A percentile compares a stretch with the other conserved stretches of the same genome.
Conservation (phyloP, 2,329 filamentous ascomycete genomes). For the Fusarium sarcochroum region DNA sequence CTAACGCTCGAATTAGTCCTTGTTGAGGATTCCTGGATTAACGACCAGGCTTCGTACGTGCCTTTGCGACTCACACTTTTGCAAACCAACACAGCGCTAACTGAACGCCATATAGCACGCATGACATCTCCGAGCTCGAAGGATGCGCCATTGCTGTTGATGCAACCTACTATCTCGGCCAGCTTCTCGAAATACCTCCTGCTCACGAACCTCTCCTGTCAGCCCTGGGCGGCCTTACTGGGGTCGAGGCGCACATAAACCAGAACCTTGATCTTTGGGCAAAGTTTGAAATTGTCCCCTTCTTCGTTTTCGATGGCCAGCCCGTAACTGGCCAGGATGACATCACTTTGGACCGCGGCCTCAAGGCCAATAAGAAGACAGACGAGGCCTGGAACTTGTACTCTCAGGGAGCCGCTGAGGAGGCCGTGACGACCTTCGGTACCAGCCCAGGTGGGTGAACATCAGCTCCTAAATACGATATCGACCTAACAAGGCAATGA, state of each 20-base stretch:
- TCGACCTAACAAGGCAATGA: slow-evolving; percentile 46
- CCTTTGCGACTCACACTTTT: slow-evolving; percentile 10
- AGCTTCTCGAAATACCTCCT: slow-evolving; percentile 77
- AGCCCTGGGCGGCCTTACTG: slow-evolving; percentile 89
- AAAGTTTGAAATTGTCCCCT: slow-evolving; percentile 77
- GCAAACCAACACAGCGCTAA: slow-evolving; percentile 38
- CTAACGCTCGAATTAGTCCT: slow-evolving; percentile 52
- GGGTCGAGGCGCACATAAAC: slow-evolving; percentile 81
- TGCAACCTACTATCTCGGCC: slow-evolving; percentile 88
- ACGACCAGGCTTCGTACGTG: slow-evolving; percentile 56
- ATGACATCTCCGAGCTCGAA: slow-evolving; percentile 78
- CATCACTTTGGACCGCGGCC: slow-evolving; percentile 73
- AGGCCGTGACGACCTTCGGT: slow-evolving; percentile 89
- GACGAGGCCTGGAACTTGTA: slow-evolving; percentile 90
- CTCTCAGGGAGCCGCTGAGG: slow-evolving; percentile 81
- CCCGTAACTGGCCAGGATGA: slow-evolving; percentile 83
- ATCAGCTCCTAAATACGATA: slow-evolving; percentile 4
- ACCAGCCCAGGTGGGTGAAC: slow-evolving; percentile 73
- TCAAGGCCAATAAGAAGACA: slow-evolving; percentile 77
- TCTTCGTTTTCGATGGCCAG: slow-evolving; percentile 95
- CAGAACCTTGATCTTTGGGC: slow-evolving; percentile 81
- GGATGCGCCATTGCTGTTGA: slow-evolving; percentile 86
- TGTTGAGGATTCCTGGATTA: slow-evolving; percentile 58
- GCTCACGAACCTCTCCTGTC: slow-evolving; percentile 89
- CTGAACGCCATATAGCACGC: slow-evolving; percentile 59